Conservation (phyloP, 2,329 filamentous ascomycete species). For the Neonectria coccinea region DNA sequence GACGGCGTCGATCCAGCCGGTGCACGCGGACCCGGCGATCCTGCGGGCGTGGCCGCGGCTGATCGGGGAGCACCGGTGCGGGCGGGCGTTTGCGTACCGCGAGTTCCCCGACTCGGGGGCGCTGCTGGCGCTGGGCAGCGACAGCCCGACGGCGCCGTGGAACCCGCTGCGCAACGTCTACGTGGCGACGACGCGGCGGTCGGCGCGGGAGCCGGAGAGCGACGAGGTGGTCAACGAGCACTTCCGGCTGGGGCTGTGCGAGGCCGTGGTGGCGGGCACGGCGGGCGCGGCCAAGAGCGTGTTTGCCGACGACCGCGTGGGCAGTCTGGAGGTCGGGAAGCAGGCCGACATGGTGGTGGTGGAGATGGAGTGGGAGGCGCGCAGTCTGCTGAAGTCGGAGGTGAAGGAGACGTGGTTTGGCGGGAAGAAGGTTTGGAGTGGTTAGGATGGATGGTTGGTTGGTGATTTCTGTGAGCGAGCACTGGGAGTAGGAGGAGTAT, state of each 20-base stretch:
- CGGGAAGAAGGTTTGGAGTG: slow-evolving; percentile 56
- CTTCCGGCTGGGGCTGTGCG: slow-evolving; percentile 63
- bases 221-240: slow-evolving; percentile 61
- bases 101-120: slow-evolving; percentile 68
- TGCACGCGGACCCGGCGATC: slow-evolving; percentile 69
- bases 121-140: slow-evolving; percentile 65
- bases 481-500: not conserved
- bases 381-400: slow-evolving; percentile 58
- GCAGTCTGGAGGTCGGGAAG: slow-evolving; percentile 63
- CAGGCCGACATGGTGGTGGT: slow-evolving; percentile 65
- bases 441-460: not conserved
- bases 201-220: slow-evolving; percentile 59
- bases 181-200: slow-evolving; percentile 65
- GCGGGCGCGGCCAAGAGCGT: slow-evolving; percentile 65
- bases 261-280: slow-evolving; percentile 64
- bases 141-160: slow-evolving; percentile 68
- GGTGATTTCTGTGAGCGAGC: not conserved
- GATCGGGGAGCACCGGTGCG: slow-evolving; percentile 63
- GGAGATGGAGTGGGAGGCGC: slow-evolving; percentile 61
- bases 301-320: slow-evolving; percentile 62
- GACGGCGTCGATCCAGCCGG: slow-evolving; percentile 67
- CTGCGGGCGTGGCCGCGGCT: slow-evolving; percentile 69
- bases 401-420: slow-evolving; percentile 66
- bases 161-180: slow-evolving; percentile 65
- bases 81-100: slow-evolving; percentile 70